These are phyloP conservation scores for Pseudogymnoascus sp. DNA, from an alignment of 2,329 filamentous ascomycete genomes.

Conservation along the genomic window DNA sequence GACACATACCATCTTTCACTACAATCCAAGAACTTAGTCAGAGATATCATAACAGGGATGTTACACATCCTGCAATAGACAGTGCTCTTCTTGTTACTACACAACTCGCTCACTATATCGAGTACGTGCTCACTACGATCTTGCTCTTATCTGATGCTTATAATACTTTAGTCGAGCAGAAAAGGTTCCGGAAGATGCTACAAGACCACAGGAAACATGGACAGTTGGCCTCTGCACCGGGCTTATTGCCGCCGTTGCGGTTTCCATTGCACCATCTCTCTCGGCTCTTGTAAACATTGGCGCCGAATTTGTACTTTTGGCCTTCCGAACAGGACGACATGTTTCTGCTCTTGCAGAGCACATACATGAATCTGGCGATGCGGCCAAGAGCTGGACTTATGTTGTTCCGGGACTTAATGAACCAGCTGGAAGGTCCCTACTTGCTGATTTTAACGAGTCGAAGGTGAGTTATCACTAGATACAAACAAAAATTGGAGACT, in stretches of 20 bases:
- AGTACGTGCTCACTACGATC: conserved; percentile 39
- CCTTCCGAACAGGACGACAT: conserved; percentile 58
- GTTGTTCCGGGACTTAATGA: conserved; percentile 54
- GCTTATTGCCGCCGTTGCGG: conserved; percentile 61
- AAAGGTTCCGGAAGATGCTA: conserved; percentile 49
- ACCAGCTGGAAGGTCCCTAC: conserved; percentile 41
- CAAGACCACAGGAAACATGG: conserved; percentile 44
- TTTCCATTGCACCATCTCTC: conserved; percentile 56
- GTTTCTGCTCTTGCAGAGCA: conserved; percentile 41
- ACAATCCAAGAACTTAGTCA: conserved; percentile 60
- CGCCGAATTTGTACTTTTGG: conserved; percentile 57
- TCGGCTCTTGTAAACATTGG: conserved; percentile 56
- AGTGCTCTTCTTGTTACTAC: conserved; percentile 58
- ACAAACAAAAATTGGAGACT: background rate
- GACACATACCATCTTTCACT: conserved; percentile 54
- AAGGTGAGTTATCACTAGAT: conserved; percentile 35
- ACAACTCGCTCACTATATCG: conserved; percentile 63
- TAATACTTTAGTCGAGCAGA: conserved; percentile 38
- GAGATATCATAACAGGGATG: conserved; percentile 50
- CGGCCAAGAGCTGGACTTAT: conserved; percentile 59
- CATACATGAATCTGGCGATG: conserved; percentile 31
- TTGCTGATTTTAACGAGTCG: conserved; percentile 52
- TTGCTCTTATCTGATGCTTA: conserved; percentile 2
- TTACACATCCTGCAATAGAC: conserved; percentile 57
- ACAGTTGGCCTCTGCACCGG: conserved; percentile 64